These are phyloP conservation scores for Millerozyma miso DNA, from an alignment of 805 yeast genomes.

Conservation along the genomic window DNA sequence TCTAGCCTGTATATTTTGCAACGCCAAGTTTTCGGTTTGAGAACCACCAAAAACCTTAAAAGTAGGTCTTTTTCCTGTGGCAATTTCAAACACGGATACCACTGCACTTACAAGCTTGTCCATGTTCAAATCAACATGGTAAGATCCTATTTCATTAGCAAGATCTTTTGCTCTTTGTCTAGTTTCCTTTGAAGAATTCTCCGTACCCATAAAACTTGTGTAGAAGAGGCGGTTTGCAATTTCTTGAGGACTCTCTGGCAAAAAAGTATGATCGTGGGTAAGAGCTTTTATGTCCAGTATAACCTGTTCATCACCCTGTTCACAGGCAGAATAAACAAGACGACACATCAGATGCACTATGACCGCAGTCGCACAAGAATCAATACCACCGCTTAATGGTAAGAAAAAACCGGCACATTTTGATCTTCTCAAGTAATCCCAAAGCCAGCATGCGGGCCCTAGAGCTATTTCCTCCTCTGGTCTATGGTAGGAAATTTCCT, in stretches of 20 bases:
- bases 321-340: constrained; percentile 67
- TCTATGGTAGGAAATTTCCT: constrained; percentile 55
- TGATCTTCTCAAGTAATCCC: constrained; percentile 95
- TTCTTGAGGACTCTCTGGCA: constrained; percentile 72
- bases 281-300: constrained; percentile 68
- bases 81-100: constrained; percentile 71
- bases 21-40: constrained; percentile 83
- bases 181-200: constrained; percentile 86
- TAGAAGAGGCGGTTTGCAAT: constrained; percentile 75
- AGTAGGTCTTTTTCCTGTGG: constrained; percentile 86
- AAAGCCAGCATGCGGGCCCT: constrained; percentile 99
- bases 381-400: constrained; percentile 96
- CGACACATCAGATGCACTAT: constrained; percentile 94
- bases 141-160: constrained; percentile 74
- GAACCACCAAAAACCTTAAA: constrained; percentile 94
- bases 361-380: constrained; percentile 94
- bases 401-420: constrained; percentile 87
- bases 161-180: constrained; percentile 75
- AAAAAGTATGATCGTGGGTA: constrained; percentile 53
- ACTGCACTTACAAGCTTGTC: constrained; percentile 77
- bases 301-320: constrained; percentile 69
- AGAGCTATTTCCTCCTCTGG: constrained; percentile 97
- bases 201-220: constrained; percentile 94
- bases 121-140: constrained; percentile 90
- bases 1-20: constrained; percentile 96